Base-by-base conservation (phyloP, 768 basidiomycete species). In the Boletus vinaceobasis region DNA sequence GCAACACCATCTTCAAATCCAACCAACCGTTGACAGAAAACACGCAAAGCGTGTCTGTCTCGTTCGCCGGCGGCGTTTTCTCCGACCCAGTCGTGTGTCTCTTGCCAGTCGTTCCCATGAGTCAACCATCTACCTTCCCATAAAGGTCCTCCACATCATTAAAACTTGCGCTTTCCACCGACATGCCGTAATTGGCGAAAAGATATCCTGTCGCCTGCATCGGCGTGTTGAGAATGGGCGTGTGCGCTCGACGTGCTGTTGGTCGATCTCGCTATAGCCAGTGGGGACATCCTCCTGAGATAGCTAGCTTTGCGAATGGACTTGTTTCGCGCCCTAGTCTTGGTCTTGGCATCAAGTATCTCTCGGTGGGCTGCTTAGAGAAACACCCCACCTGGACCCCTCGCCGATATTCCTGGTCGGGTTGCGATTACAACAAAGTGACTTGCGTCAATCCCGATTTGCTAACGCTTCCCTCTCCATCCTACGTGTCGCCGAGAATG, bases 21-120 rank as follows among this genome's bases (percentile, higher is more conserved):
- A n/a, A n/a, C n/a, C n/a, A n/a, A n/a, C n/a, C n/a, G n/a, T n/a
- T n/a, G n/a, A n/a, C n/a, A n/a, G n/a, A n/a, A n/a, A 45, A 42
- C 35, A 60, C 43, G 17, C 50, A 60, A 40, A 60, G 48, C 32
- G 59, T 60, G 8, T 60, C 59, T 9, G n/a, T 60, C 32, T 52
- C 23, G 23, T 56, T 60, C 31, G 27, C 38, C 27, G 48, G 52
- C 35, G 52, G 53, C 19, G 13, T 43, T 36, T 60, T 43, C 27
- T 32, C 48, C 35, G 8, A 48, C 15, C n/a, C 43, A 21, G 49
- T 51, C 7, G 39, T 55, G 9, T 53, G 50, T 7, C 35, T 60
- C 37, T 32, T 46, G n/a, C 48, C 43, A 17, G 26, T 26, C 14
- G 9, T 37, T 0, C 50, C 31, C n/a, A 38, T 9, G 33, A 44